Conservation (phyloP, 176 grass and related monocot genomes). For the Pharus latifolius region DNA sequence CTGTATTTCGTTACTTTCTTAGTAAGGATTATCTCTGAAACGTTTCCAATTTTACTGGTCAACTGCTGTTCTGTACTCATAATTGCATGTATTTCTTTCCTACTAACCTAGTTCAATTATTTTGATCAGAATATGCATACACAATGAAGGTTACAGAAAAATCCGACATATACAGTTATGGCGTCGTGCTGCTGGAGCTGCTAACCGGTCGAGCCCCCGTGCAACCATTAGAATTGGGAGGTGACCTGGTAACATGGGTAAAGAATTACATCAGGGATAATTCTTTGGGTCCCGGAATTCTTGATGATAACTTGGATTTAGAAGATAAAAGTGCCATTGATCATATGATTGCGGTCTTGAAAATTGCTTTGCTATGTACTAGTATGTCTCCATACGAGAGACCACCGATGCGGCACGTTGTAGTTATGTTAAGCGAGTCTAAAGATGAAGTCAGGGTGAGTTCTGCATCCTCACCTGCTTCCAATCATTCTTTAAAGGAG, state of each 20-base stretch:
- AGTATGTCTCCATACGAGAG: slow-evolving; percentile 74
- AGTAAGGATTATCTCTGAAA: too few species aligned
- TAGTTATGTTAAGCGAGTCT: slow-evolving; percentile 89
- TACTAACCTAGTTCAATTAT: slow-evolving; percentile 1
- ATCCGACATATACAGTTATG: slow-evolving; percentile 91
- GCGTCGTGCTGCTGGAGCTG: slow-evolving; percentile 82
- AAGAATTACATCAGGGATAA: slow-evolving; percentile 82
- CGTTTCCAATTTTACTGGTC: too few species aligned
- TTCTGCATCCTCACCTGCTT: slow-evolving; percentile 50
- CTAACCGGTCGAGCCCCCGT: slow-evolving; percentile 83
- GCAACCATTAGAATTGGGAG: slow-evolving; percentile 78
- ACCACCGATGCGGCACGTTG: slow-evolving; percentile 91
- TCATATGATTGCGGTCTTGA: slow-evolving; percentile 90
- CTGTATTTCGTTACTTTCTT: too few species aligned
- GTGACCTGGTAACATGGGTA: slow-evolving; percentile 93
- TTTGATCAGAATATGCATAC: slow-evolving; percentile 86
- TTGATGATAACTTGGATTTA: slow-evolving; percentile 67
- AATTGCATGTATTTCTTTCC: not conserved
- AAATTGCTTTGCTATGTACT: slow-evolving; percentile 93
- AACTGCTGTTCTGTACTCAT: not conserved
- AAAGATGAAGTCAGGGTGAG: slow-evolving; percentile 68
- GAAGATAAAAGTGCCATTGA: slow-evolving; percentile 39
- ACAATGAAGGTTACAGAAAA: slow-evolving; percentile 99
- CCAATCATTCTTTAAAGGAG: slow-evolving; percentile 63
- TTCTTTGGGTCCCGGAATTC: slow-evolving; percentile 52